Evolutionary conservation across 1,284 basidiomycete genomes (phyloP).

Genomic region (Entoloma clypeatum): DNA sequence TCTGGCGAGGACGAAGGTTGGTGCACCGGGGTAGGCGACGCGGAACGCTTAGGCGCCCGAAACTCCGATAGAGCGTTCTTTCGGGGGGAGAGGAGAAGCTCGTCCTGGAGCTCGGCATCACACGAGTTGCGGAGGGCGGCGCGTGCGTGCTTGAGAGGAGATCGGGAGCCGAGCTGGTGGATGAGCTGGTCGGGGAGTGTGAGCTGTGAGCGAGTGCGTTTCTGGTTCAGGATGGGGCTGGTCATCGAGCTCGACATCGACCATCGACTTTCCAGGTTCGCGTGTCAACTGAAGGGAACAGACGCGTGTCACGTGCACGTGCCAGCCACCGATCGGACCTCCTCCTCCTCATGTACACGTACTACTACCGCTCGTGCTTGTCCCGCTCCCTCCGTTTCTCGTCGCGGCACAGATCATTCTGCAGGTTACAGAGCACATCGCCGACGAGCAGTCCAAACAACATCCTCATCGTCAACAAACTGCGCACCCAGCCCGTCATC

Average conservation of each 20-base stretch:
- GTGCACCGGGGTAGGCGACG: conserved; percentile 33
- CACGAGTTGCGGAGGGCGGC: conserved; percentile 28
- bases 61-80: conserved; percentile 20
- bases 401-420: conserved; percentile 4
- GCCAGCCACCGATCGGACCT: conserved; percentile 9
- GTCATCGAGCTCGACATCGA: conserved; percentile 22
- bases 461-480: conserved; percentile 74
- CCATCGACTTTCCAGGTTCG: neutral
- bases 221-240: conserved; percentile 27
- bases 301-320: conserved; percentile 27
- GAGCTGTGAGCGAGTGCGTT: conserved; percentile 50
- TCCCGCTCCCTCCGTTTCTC: neutral
- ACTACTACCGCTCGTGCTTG: conserved; percentile 8
- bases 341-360: too few relatives aligned
- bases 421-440: conserved; percentile 10
- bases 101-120: conserved; percentile 31
- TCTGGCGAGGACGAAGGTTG: conserved; percentile 25
- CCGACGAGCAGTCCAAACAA: conserved; percentile 37
- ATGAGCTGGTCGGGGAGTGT: conserved; percentile 42
- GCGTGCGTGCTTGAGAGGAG: conserved; percentile 51
- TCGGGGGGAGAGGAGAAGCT: conserved; percentile 37
- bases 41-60: conserved; percentile 35
- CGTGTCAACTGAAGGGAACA: conserved; percentile 24
- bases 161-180: conserved; percentile 37
- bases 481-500: conserved; percentile 68